Base-by-base conservation (phyloP, 2,329 filamentous ascomycete species). In the Penicillium sp. region DNA sequence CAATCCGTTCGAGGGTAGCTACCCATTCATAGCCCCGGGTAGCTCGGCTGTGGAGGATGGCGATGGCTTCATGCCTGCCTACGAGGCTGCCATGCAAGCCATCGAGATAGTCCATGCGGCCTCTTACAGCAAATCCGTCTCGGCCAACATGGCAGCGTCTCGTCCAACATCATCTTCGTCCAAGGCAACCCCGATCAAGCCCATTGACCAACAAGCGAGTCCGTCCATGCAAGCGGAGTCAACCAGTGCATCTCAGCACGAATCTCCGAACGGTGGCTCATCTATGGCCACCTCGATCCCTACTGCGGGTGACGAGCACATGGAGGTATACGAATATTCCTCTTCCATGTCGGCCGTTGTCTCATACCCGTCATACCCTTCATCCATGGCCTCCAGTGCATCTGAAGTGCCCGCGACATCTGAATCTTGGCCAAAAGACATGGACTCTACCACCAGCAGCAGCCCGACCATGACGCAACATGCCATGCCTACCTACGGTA, bases 11-110 rank as follows among this genome's bases (percentile, higher is more conserved):
- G 48, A 29, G 13, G 40, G 40, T 38, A 50, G 41, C 18, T 60
- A 50, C 46, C 56, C 56, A 9, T 59, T 59, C 45, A 47, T 51
- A 37, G 24, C 52, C 4, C 11, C 27, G 1, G 53, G 46, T 13
- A 39, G 36, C 8, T 55, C 51, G 9, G 39, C 12, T 8, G 39
- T 47, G 4, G 54, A 51, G 5, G 48, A 46, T 28, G 51, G 52
- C 18, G 50, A 54, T 13, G 46, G 49, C 25, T 46, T 60, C 11
- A 34, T 54, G 4, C 49, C 54, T 9, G 49, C 48, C 1, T 55
- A 53, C 6, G 48, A 57, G 48, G 49, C 48, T 3, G 57, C 49
- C 5, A 45, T 56, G 51, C 9, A 51, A 9, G 36, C 49, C 12
- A 55, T 49, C 5, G 26, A 56, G 25, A 18, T 27, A 7, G 48